These are phyloP conservation scores for Scutellospora calospora DNA, from an alignment of 371 early-diverging fungal species.

Conservation along the genomic window DNA sequence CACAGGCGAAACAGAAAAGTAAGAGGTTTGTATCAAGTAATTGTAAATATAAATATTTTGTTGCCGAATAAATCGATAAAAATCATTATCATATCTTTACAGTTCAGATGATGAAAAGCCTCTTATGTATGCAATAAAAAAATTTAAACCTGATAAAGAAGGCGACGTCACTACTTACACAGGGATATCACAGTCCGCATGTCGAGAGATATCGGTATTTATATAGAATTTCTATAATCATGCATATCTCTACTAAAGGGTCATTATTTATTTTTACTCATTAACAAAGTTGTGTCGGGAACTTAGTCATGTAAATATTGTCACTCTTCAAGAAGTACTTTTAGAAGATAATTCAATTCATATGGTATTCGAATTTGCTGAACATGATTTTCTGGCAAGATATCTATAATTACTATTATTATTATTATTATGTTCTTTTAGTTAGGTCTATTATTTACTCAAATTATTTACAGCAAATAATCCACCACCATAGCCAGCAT, in stretches of 20 bases:
- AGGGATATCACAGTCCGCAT: slow-evolving; percentile 95
- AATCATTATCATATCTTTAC: background rate
- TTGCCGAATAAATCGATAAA: background rate
- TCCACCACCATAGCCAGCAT: slow-evolving; percentile 70
- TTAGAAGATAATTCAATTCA: slow-evolving; percentile 91
- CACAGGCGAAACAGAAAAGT: slow-evolving; percentile 73
- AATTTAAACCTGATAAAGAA: slow-evolving; percentile 95
- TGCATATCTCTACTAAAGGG: background rate
- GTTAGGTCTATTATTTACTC: background rate
- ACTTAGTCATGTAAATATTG: slow-evolving; percentile 86
- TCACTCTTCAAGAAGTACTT: slow-evolving; percentile 85
- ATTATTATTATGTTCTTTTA: background rate
- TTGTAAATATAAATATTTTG: background rate
- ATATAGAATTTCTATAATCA: background rate
- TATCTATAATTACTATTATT: background rate
- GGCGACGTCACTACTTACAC: slow-evolving; percentile 80
- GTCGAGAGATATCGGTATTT: slow-evolving; percentile 82
- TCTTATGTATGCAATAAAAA: slow-evolving; percentile 86
- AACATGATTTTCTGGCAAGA: slow-evolving; percentile 89
- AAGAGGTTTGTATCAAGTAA: background rate
- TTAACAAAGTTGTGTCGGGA: slow-evolving; percentile 81
- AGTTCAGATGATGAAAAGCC: slow-evolving; percentile 13
- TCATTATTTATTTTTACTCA: background rate
- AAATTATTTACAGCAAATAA: slow-evolving; percentile 73
- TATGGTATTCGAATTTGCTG: slow-evolving; percentile 96